Conservation (phyloP, 345 rosid genomes). For the Bruguiera parviflora region DNA sequence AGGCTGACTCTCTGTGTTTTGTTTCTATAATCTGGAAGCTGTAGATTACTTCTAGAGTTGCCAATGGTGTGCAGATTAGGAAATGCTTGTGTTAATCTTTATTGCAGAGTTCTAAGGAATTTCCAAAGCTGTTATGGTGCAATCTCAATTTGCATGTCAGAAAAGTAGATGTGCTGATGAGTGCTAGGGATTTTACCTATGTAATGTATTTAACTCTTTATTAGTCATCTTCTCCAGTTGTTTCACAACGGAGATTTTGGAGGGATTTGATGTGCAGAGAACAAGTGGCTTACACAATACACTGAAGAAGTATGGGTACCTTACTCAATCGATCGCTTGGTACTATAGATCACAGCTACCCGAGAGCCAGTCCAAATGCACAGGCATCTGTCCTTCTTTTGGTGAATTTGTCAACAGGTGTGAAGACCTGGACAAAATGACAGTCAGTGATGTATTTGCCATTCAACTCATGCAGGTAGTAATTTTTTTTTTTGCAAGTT, state of each 20-base stretch:
- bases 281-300: conserved; percentile 67
- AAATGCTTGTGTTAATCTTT: too few species aligned
- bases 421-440: conserved; percentile 74
- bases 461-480: conserved; percentile 94
- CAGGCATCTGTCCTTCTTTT: conserved; percentile 48
- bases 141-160: not conserved
- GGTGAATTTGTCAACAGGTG: conserved; percentile 63
- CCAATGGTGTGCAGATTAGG: too few species aligned
- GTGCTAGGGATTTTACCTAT: not conserved
- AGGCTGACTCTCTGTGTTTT: too few species aligned
- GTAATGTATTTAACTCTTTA: not conserved
- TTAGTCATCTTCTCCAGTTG: conserved; percentile 49
- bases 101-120: too few species aligned
- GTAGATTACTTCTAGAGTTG: too few species aligned
- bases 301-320: conserved; percentile 67
- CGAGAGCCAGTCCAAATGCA: conserved; percentile 33
- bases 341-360: conserved; percentile 44
- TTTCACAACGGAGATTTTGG: conserved; percentile 88
- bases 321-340: conserved; percentile 63
- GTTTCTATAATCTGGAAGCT: too few species aligned
- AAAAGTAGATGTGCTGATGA: not conserved
- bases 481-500: conserved; percentile 13
- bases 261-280: conserved; percentile 87
- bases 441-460: conserved; percentile 84
- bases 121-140: not conserved